phyloP scores from a whole-genome alignment of 2,329 filamentous ascomycete genomes.

The Didymella segeticola region DNA sequence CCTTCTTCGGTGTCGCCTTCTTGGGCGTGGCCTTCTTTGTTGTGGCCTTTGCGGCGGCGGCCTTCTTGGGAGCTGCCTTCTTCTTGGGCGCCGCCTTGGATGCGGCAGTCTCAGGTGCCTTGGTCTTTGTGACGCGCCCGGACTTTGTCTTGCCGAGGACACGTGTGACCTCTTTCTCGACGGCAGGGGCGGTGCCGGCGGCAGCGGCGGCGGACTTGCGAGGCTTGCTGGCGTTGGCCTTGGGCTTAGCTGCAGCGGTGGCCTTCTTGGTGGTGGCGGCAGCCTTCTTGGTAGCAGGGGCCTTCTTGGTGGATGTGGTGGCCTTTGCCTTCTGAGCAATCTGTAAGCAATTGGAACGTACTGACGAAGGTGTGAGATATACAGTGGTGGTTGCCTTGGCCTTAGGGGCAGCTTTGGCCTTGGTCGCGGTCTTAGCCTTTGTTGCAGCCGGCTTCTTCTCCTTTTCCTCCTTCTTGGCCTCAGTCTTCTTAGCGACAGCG shows the following conservation, averaged over 20 bases:
- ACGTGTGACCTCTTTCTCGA: conserved; percentile 70
- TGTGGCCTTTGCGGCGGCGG: conserved; percentile 49
- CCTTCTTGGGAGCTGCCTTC: conserved; percentile 49
- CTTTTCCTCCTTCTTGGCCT: conserved; percentile 45
- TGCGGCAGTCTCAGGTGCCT: conserved; percentile 52
- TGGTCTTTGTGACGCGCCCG: conserved; percentile 79
- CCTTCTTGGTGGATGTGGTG: conserved; percentile 42
- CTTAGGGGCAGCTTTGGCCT: conserved; percentile 28
- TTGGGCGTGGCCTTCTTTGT: conserved; percentile 59
- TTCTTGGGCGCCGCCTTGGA: conserved; percentile 39
- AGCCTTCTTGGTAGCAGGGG: conserved; percentile 22
- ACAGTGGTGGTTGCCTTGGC: conserved; percentile 37
- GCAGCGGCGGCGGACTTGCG: conserved; percentile 52
- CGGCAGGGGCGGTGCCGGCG: conserved; percentile 60
- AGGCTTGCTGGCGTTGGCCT: conserved; percentile 55
- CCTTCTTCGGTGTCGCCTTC: conserved; percentile 52
- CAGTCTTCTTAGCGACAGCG: conserved; percentile 37
- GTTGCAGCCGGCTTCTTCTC: conserved; percentile 38
- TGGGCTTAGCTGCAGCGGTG: conserved; percentile 37
- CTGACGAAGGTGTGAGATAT: conserved; percentile 6
- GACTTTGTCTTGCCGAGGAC: conserved; percentile 83
- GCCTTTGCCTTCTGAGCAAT: conserved; percentile 35
- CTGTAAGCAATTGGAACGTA: conserved; percentile 19
- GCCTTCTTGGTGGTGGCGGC: conserved; percentile 51
- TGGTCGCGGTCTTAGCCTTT: conserved; percentile 35